Evolutionary conservation across 768 basidiomycete genomes (phyloP), one percentile per base, ranked within the genome.

Genomic region (Suillus americanus): DNA sequence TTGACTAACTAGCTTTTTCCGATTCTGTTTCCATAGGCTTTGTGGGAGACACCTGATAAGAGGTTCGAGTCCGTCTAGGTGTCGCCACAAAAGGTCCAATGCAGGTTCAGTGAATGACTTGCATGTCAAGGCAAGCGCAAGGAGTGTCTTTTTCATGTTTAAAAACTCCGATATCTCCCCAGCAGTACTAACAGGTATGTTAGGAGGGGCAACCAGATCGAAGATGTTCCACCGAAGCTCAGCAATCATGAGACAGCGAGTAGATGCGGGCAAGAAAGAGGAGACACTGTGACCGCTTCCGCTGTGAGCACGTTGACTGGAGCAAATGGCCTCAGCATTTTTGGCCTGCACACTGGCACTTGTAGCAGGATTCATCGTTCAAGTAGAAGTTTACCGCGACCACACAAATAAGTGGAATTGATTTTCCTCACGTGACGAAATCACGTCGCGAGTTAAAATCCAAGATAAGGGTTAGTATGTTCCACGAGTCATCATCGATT

Each of bases 91-190:
- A 41, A 61, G 35, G 20, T 61, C 61, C 51, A 61, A 6, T 14
- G 61, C 33, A 25, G 30, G 61, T 38, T 1, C 51, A 33, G 30
- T 16, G 6, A 61, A 61, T 10, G 28, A 61, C 9, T 38, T 23
- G 37, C 61, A 61, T n/a, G 53, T 35, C 61, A 56, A 57, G 4
- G 51, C 53, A 23, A 61, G 43, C 1, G 53, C 20, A 23, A 61
- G 6, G 10, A 61, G 30, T 50, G 61, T 9, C 38, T 57, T 6
- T 48, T 0, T 7, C 12, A 13, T 23, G 13, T n/a, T n/a, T n/a
- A 2, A 14, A 12, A 46, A 46, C n/a, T n/a, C n/a, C 4, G 45
- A 3, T 10, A 46, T 4, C 10, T 20, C 3, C 9, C 9, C 8
- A 45, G 9, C 43, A n/a, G 9, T 45, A 45, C 20, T 45, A 20